Evolutionary conservation across 148 eudicot genomes (phyloP).

Genomic region (Nepenthes gracilis): DNA sequence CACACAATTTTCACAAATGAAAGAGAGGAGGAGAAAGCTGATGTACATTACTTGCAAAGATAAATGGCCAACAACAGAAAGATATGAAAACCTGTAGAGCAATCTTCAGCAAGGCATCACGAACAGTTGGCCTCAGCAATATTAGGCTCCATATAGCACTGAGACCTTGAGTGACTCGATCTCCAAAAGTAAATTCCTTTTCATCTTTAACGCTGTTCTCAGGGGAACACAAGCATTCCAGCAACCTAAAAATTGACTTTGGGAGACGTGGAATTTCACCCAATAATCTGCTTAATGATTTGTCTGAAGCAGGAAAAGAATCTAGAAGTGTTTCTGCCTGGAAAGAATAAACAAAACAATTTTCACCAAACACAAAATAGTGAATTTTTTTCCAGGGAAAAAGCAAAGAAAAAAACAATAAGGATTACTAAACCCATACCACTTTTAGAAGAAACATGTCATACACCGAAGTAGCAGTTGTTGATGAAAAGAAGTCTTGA

Average conservation of each 20-base stretch:
- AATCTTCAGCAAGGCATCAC: conserved; percentile 59
- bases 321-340: conserved; percentile 84
- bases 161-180: conserved; percentile 95
- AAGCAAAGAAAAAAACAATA: background rate
- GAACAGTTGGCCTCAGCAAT: conserved; percentile 69
- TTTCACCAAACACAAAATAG: background rate
- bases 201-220: conserved; percentile 50
- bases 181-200: conserved; percentile 66
- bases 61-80: background rate
- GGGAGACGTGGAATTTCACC: conserved; percentile 87
- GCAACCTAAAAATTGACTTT: conserved; percentile 55
- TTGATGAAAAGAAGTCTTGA: conserved; percentile 72
- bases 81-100: conserved; percentile 61
- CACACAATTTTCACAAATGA: too few species aligned
- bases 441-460: conserved; percentile 78
- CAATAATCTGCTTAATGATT: conserved; percentile 72
- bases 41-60: too few species aligned
- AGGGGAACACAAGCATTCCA: conserved; percentile 74
- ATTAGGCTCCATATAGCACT: conserved; percentile 84
- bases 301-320: conserved; percentile 91
- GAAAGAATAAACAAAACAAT: conserved; percentile 11
- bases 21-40: too few species aligned
- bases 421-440: conserved; percentile 30
- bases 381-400: background rate
- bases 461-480: conserved; percentile 84